These are phyloP conservation scores for Yamadazyma mexicana DNA, from an alignment of 1,139 yeast species.

Conservation along the genomic window DNA sequence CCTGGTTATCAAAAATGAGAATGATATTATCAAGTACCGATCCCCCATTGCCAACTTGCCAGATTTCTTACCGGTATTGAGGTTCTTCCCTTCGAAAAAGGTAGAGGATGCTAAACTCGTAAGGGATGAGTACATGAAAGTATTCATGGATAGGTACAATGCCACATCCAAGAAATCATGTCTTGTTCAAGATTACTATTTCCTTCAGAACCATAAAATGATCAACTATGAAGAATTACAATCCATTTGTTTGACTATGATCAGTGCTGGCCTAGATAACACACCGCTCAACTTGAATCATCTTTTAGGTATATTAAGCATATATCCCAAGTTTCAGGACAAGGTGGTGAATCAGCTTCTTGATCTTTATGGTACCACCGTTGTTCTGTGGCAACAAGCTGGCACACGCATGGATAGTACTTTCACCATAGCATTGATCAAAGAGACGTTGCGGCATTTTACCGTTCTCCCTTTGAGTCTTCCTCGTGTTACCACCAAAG, in stretches of 20 bases:
- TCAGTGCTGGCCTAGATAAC: conserved; percentile 78
- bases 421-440: conserved; percentile 56
- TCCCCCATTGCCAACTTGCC: conserved; percentile 62
- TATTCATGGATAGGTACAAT: conserved; percentile 20
- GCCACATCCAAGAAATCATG: background rate
- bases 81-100: conserved; percentile 22
- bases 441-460: conserved; percentile 62
- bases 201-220: conserved; percentile 7
- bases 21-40: conserved; percentile 58
- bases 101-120: conserved; percentile 42
- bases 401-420: conserved; percentile 37
- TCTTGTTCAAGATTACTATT: conserved; percentile 8
- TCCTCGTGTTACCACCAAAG: conserved; percentile 60
- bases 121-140: conserved; percentile 57
- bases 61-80: conserved; percentile 60
- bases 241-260: conserved; percentile 71
- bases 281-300: conserved; percentile 64
- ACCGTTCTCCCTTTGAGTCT: conserved; percentile 68
- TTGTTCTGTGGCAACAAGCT: conserved; percentile 50
- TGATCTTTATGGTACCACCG: conserved; percentile 20
- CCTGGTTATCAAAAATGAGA: conserved; percentile 66
- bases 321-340: conserved; percentile 42
- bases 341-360: conserved; percentile 38
- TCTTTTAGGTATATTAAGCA: conserved; percentile 61
- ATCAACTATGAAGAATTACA: conserved; percentile 42